phyloP scores from a whole-genome alignment of 371 early-diverging fungal species.

The Mucor sp. region DNA sequence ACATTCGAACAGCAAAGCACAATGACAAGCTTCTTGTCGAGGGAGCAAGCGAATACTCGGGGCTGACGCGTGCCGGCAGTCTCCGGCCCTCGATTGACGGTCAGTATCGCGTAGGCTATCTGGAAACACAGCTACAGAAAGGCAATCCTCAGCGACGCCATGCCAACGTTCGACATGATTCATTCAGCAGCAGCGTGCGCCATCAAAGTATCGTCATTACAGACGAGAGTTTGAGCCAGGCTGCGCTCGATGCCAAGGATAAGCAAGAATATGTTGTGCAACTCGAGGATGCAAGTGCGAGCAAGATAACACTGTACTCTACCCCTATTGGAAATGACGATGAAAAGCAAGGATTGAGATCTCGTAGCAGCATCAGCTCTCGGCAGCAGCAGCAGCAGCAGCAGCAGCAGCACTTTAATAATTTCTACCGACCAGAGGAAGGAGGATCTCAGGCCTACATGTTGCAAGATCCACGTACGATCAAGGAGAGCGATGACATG shows the following conservation, averaged over 20 bases:
- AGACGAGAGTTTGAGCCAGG: background rate
- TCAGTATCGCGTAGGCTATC: conserved; percentile 15
- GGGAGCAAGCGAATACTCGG: conserved; percentile 24
- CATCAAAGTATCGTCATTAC: background rate
- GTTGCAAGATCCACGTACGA: conserved; percentile 2
- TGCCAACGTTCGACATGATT: background rate
- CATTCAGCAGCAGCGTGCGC: background rate
- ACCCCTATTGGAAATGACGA: background rate
- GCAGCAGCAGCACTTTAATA: background rate
- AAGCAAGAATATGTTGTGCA: background rate
- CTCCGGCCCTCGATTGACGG: conserved; percentile 45
- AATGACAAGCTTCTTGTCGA: conserved; percentile 24
- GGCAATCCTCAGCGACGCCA: background rate
- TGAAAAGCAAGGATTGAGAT: background rate
- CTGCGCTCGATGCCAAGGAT: background rate
- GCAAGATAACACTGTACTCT: background rate
- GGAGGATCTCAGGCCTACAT: conserved; percentile 6
- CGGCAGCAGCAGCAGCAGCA: background rate
- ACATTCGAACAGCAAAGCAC: conserved; percentile 26
- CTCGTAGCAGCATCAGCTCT: background rate
- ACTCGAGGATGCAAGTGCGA: background rate
- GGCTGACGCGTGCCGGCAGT: conserved; percentile 36
- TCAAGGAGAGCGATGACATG: background rate
- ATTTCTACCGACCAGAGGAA: background rate
- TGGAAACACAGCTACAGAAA: conserved; percentile 7